phyloP scores from a whole-genome alignment of 1,284 basidiomycete genomes.

The Malassezia nana region DNA sequence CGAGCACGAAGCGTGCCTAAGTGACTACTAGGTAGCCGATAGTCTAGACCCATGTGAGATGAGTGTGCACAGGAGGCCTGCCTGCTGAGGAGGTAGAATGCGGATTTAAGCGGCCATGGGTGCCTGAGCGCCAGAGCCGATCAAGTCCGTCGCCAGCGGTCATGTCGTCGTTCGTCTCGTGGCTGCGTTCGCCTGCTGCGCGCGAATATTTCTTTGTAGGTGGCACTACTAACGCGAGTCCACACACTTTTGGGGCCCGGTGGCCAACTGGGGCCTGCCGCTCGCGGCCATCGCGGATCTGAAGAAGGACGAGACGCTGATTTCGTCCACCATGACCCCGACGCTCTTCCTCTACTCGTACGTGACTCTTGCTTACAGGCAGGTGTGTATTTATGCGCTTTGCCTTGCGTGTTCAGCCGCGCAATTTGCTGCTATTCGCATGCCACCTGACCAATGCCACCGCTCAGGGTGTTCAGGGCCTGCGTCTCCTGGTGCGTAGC shows the following conservation, averaged over 20 bases:
- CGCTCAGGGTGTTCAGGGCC: conserved; percentile 34
- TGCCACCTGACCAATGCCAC: conserved; percentile 44
- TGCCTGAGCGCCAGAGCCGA: background rate
- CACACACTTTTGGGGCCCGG: conserved; percentile 48
- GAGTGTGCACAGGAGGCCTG: too few relatives aligned
- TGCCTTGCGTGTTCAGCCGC: conserved; percentile 43
- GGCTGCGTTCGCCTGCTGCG: conserved; percentile 44
- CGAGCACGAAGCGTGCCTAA: conserved; percentile 17
- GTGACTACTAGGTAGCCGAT: background rate
- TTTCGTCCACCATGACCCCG: conserved; percentile 41
- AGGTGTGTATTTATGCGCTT: conserved; percentile 45
- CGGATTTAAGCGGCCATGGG: background rate
- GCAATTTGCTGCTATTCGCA: conserved; percentile 45
- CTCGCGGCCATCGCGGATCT: conserved; percentile 44
- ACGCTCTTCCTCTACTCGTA: conserved; percentile 40
- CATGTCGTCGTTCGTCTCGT: conserved; percentile 33
- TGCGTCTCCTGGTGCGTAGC: conserved; percentile 35
- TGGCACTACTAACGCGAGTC: conserved; percentile 20
- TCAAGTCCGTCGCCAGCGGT: background rate
- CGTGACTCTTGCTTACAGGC: background rate
- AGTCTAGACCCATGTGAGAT: too few relatives aligned
- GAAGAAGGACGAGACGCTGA: conserved; percentile 43
- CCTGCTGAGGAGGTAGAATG: background rate
- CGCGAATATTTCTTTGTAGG: conserved; percentile 46
- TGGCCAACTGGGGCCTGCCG: conserved; percentile 47